Evolutionary conservation across 1,284 basidiomycete genomes (phyloP).

Genomic region (Agroathelia rolfsii): DNA sequence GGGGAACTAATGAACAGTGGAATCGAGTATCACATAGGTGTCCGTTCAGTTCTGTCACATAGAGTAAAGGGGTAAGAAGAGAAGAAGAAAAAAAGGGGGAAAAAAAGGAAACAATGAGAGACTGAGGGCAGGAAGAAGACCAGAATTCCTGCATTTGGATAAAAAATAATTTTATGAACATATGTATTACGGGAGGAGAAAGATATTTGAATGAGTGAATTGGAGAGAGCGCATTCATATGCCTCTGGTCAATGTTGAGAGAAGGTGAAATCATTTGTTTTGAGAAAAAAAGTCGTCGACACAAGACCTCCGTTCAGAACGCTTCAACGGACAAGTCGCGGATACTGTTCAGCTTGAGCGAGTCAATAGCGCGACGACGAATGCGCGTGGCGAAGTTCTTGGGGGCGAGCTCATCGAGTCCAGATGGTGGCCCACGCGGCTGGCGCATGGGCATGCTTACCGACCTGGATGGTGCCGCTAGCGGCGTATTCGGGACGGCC

Average conservation of each 20-base stretch:
- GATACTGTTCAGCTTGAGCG: constrained; percentile 62
- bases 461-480: constrained; percentile 11
- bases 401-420: constrained; percentile 76
- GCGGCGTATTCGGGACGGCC: constrained; percentile 8
- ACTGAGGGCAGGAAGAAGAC: no score
- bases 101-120: constrained; percentile 10
- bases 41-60: constrained; percentile 7
- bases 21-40: constrained; percentile 7
- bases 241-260: neutral
- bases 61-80: constrained; percentile 16
- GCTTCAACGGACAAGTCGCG: constrained; percentile 53
- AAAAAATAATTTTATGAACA: no score
- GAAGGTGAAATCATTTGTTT: no score
- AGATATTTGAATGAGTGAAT: constrained; percentile 7
- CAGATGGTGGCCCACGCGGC: constrained; percentile 79
- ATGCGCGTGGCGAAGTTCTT: constrained; percentile 83
- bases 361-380: constrained; percentile 71
- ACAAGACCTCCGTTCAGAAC: constrained; percentile 33
- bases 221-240: neutral
- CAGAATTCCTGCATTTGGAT: no score
- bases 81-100: constrained; percentile 10
- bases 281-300: neutral
- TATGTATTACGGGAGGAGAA: constrained; percentile 5
- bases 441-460: constrained; percentile 66
- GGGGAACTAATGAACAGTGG: no score